Base-by-base conservation (phyloP, 148 eudicot species). In the Spergularia marina region DNA sequence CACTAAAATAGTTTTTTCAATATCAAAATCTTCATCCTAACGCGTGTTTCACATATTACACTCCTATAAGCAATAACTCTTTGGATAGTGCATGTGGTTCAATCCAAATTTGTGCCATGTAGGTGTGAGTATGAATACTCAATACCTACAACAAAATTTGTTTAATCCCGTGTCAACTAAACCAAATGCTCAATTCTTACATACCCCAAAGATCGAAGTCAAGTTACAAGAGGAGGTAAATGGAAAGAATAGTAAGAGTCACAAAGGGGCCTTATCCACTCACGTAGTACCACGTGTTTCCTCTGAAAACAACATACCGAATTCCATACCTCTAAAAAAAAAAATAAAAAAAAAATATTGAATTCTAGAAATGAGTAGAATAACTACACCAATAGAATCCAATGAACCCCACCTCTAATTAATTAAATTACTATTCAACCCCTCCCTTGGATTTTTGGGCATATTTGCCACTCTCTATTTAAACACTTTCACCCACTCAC, bases 241-340 rank as follows among this genome's bases (percentile, higher is more conserved):
- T 23, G 17, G 25, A 41, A 71, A 51, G 9, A 4, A 59, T 36
- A 10, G 73, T 47, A 9, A 44, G 49, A 9, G 49, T 44, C 5
- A 0, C 49, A 9, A 44, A 44, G 49, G 10, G 53, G 15, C 14
- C 64, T 49, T 53, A 74, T 80, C 86, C 81, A 83, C 59, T 83
- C 81, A 83, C 60, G 67, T 61, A 74, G 25, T 62, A 53, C 76
- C 86, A 80, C 86, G 83, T 80, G 82, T 70, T 57, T 53, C 64
- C 61, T 40, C 72, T 56, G 30, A 23, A 72, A 21, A 44, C 57
- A 60, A 75, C 81, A 53, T 55, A 72, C 82, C 65, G 75, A 47
- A 15, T 10, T 4, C 49, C 36, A 44, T 61, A 61, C 65, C 39
- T 61, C 40, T 34, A 44, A 44, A 44, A 44, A 44, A 2, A 2